These are phyloP conservation scores for Aspergillus pseudotamarii DNA, from an alignment of 2,329 filamentous ascomycete genomes.

Conservation along the genomic window DNA sequence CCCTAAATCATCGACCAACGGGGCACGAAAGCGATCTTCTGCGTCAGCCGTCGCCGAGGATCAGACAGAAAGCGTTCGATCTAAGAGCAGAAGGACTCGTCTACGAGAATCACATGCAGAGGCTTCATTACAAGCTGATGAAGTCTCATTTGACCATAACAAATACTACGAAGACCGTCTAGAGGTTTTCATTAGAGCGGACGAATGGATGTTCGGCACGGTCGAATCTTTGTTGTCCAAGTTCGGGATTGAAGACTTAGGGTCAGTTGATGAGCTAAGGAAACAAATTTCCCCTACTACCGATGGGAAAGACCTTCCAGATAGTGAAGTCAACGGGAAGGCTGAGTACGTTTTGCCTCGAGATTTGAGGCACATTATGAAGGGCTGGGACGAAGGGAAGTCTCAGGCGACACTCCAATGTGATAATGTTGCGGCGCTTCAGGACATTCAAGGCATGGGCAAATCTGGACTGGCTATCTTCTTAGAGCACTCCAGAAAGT, in stretches of 20 bases:
- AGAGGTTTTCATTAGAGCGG: constrained; percentile 56
- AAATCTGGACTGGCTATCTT: constrained; percentile 57
- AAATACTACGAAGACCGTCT: constrained; percentile 60
- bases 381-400: constrained; percentile 50
- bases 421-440: constrained; percentile 52
- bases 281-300: constrained; percentile 26
- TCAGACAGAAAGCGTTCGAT: constrained; percentile 57
- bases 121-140: constrained; percentile 46
- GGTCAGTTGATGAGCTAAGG: constrained; percentile 44
- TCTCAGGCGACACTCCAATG: constrained; percentile 48
- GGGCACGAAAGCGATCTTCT: constrained; percentile 62
- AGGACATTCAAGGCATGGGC: constrained; percentile 51
- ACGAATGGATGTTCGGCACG: constrained; percentile 60
- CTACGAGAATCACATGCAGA: constrained; percentile 61
- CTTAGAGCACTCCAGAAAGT: constrained; percentile 57
- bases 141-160: constrained; percentile 53
- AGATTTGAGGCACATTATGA: constrained; percentile 49
- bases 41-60: constrained; percentile 63
- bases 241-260: constrained; percentile 51
- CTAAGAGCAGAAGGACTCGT: constrained; percentile 63
- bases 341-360: constrained; percentile 36
- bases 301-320: constrained; percentile 21
- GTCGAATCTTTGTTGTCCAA: constrained; percentile 56
- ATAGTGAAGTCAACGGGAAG: constrained; percentile 21
- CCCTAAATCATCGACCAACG: constrained; percentile 39